These are phyloP conservation scores for Trichocomaceae sp. DNA, from an alignment of 2,329 filamentous ascomycete genomes.

Conservation along the genomic window DNA sequence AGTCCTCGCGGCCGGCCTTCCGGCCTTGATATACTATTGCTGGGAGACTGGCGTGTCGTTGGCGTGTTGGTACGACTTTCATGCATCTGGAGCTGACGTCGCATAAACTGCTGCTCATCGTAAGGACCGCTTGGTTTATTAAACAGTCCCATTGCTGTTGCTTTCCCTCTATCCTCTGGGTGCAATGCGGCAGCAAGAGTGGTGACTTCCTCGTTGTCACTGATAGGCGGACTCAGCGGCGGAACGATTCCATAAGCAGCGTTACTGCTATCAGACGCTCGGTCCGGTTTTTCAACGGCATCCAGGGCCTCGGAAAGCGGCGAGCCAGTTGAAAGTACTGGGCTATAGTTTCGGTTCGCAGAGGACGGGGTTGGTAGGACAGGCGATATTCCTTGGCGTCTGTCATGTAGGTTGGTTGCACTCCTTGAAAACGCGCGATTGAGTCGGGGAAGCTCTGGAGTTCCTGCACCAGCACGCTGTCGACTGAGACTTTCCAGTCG, in stretches of 20 bases:
- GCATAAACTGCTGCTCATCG: conserved; percentile 76
- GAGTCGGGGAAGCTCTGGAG: conserved; percentile 43
- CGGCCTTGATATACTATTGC: conserved; percentile 17
- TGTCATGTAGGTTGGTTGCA: conserved; percentile 59
- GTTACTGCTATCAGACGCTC: conserved; percentile 24
- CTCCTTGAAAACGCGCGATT: conserved; percentile 48
- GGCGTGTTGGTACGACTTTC: conserved; percentile 61
- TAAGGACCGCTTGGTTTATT: conserved; percentile 70
- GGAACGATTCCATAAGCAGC: conserved; percentile 40
- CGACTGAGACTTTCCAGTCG: conserved; percentile 72
- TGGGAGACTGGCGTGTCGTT: conserved; percentile 25
- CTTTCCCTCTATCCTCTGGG: conserved; percentile 72
- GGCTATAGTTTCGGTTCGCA: conserved; percentile 32
- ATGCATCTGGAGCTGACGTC: conserved; percentile 74
- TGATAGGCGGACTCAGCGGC: conserved; percentile 62
- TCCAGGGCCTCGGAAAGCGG: conserved; percentile 31
- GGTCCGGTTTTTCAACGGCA: conserved; percentile 31
- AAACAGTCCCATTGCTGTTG: conserved; percentile 65
- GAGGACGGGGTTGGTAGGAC: conserved; percentile 23
- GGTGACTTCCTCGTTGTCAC: conserved; percentile 62
- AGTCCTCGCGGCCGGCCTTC: conserved; percentile 25
- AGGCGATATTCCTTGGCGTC: conserved; percentile 31
- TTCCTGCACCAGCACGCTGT: conserved; percentile 53
- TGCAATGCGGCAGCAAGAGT: conserved; percentile 58
- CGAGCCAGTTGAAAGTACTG: conserved; percentile 35